A percentile compares a stretch with the other conserved stretches of the same genome.
phyloP scores from a whole-genome alignment of 2,329 filamentous ascomycete species.

The Dactylonectria macrodidyma region DNA sequence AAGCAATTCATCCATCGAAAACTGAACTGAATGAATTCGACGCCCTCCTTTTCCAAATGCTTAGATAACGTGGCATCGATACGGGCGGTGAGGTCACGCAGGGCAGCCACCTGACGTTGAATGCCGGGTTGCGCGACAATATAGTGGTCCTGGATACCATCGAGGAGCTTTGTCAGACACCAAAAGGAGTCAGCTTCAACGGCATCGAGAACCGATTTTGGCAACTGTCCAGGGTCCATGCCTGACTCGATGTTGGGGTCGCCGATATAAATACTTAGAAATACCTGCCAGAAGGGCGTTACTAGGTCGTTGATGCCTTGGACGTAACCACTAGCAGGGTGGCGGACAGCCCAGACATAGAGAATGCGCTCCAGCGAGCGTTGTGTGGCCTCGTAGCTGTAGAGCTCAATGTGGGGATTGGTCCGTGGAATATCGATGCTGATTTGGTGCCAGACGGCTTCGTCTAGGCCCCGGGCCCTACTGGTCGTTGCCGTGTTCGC shows the following conservation, averaged over 20 bases:
- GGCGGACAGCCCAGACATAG: constrained; percentile 97
- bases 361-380: constrained; percentile 93
- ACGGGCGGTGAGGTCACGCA: constrained; percentile 90
- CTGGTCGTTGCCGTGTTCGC: constrained; percentile 55
- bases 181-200: constrained; percentile 99
- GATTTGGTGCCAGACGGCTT: constrained; percentile 99
- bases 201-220: constrained; percentile 90
- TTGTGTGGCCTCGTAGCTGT: constrained; percentile 96
- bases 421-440: constrained; percentile 98
- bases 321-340: constrained; percentile 97
- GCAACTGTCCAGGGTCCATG: constrained; percentile 97
- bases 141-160: constrained; percentile 99
- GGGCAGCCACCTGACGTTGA: constrained; percentile 89
- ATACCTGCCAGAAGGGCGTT: constrained; percentile 98
- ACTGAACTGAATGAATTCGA: constrained; percentile 99
- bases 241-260: constrained; percentile 91
- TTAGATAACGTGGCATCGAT: constrained; percentile 89
- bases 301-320: constrained; percentile 99
- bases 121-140: constrained; percentile 98
- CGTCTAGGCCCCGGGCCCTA: constrained; percentile 81
- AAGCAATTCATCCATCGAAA: constrained; percentile 99
- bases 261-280: constrained; percentile 94
- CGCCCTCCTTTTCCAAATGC: constrained; percentile 90
- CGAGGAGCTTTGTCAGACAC: constrained; percentile 97
- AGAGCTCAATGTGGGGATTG: constrained; percentile 95